phyloP scores from a whole-genome alignment of 257 asterid genomes.

The Solanum chilense region DNA sequence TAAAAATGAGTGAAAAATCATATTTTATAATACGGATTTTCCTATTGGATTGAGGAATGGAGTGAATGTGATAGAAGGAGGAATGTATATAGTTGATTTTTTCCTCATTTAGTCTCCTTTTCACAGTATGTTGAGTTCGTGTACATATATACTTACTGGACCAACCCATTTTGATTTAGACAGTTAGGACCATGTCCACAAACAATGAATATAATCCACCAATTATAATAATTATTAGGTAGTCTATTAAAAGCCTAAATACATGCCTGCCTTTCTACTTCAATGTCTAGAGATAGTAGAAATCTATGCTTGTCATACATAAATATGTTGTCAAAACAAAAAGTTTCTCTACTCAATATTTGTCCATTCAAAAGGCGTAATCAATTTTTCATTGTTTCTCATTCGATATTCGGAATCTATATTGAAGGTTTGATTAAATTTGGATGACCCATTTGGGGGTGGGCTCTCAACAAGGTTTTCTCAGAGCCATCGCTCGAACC shows the following conservation, averaged over 20 bases:
- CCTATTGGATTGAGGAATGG: background rate
- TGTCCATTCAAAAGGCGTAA: background rate
- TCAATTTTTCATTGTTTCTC: background rate
- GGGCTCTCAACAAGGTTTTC: too few species aligned
- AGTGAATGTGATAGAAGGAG: background rate
- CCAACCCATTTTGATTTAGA: background rate
- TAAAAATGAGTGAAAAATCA: background rate
- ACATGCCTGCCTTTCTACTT: background rate
- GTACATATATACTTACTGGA: background rate
- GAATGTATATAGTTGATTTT: background rate
- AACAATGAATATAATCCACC: background rate
- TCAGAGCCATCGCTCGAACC: accelerated
- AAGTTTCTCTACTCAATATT: background rate
- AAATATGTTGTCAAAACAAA: background rate
- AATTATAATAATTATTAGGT: background rate
- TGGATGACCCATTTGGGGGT: too few species aligned
- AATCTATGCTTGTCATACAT: background rate
- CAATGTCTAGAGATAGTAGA: background rate
- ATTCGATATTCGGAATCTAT: accelerated
- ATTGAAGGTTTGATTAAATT: too few species aligned
- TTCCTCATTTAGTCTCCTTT: background rate
- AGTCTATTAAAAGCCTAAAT: background rate
- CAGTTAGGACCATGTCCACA: background rate
- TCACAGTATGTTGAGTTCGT: background rate
- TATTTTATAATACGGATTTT: background rate